These are phyloP conservation scores for Cubamyces sp. DNA, from an alignment of 768 basidiomycete species.

Conservation along the genomic window DNA sequence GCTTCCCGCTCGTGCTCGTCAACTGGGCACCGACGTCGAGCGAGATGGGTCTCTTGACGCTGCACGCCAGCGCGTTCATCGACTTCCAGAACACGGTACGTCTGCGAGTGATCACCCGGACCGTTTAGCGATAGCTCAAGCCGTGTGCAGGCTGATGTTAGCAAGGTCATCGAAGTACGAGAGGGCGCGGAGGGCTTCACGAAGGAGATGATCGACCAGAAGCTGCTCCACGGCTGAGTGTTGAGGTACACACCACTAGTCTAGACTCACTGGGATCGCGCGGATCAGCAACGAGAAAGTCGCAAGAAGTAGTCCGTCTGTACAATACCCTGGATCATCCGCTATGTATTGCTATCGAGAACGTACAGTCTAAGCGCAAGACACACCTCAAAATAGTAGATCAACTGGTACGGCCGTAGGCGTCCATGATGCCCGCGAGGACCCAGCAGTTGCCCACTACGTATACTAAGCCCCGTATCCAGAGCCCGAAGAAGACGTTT, in stretches of 20 bases:
- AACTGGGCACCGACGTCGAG: slow-evolving; percentile 86
- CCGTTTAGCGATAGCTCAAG: background rate
- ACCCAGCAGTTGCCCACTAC: slow-evolving; percentile 82
- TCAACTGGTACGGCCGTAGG: slow-evolving; percentile 36
- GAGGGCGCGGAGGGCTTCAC: slow-evolving; percentile 86
- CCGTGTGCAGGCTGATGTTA: slow-evolving; percentile 63
- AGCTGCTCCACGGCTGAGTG: slow-evolving; percentile 41
- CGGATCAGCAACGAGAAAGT: background rate
- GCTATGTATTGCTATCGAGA: slow-evolving; percentile 15
- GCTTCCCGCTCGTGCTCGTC: slow-evolving; percentile 82
- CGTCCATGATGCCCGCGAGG: slow-evolving; percentile 62
- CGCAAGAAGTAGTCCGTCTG: slow-evolving; percentile 7
- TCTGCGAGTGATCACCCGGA: slow-evolving; percentile 13
- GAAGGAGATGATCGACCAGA: slow-evolving; percentile 67
- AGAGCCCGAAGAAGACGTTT: slow-evolving; percentile 73
- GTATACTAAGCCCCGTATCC: slow-evolving; percentile 78
- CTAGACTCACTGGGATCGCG: too few species aligned
- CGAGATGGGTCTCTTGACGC: slow-evolving; percentile 71
- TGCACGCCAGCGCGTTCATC: slow-evolving; percentile 82
- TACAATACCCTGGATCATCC: slow-evolving; percentile 14
- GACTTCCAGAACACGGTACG: slow-evolving; percentile 80
- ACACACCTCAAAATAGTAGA: background rate
- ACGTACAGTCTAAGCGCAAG: slow-evolving; percentile 1
- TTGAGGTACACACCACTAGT: too few species aligned
- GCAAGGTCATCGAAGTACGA: slow-evolving; percentile 78